phyloP scores from a whole-genome alignment of 1,284 basidiomycete genomes.

The Anthracocystis panici-leucophaei region DNA sequence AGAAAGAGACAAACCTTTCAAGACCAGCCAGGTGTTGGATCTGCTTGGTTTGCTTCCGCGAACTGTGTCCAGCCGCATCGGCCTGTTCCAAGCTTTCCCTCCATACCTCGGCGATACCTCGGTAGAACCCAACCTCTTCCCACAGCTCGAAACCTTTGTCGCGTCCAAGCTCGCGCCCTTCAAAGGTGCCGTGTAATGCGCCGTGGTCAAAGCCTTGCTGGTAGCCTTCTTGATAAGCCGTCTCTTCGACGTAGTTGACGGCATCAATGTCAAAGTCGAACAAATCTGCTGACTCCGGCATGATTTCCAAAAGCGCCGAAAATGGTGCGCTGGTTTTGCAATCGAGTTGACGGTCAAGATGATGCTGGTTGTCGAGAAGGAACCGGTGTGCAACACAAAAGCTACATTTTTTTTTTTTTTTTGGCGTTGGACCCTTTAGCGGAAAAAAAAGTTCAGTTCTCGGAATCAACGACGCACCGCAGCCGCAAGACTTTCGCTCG shows the following conservation, averaged over 20 bases:
- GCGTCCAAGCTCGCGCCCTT: slow-evolving; percentile 88
- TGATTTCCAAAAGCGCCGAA: background rate
- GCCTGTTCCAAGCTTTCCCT: slow-evolving; percentile 32
- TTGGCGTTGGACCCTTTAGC: slow-evolving; percentile 17
- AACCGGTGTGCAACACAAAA: slow-evolving; percentile 22
- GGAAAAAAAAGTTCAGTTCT: slow-evolving; percentile 15
- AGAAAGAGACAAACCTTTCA: slow-evolving; percentile 77
- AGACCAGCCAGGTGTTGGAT: slow-evolving; percentile 77
- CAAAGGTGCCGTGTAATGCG: slow-evolving; percentile 86
- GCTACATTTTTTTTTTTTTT: background rate
- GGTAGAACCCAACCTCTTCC: slow-evolving; percentile 94
- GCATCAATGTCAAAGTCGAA: slow-evolving; percentile 53
- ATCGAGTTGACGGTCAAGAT: background rate
- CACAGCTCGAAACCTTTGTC: slow-evolving; percentile 95
- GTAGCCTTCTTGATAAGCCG: slow-evolving; percentile 83
- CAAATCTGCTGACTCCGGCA: slow-evolving; percentile 15
- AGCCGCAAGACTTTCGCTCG: slow-evolving; percentile 39
- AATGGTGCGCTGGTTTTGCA: background rate
- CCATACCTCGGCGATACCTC: slow-evolving; percentile 85
- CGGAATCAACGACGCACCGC: slow-evolving; percentile 28
- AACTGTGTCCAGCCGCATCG: slow-evolving; percentile 30
- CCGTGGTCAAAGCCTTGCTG: slow-evolving; percentile 85
- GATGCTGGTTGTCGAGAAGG: slow-evolving; percentile 42
- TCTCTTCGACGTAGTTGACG: slow-evolving; percentile 60
- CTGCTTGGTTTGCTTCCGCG: slow-evolving; percentile 71